Evolutionary conservation across 2,329 filamentous ascomycete genomes (phyloP), one percentile per base, ranked within the genome.

Genomic region (Venturia aucupariae): DNA sequence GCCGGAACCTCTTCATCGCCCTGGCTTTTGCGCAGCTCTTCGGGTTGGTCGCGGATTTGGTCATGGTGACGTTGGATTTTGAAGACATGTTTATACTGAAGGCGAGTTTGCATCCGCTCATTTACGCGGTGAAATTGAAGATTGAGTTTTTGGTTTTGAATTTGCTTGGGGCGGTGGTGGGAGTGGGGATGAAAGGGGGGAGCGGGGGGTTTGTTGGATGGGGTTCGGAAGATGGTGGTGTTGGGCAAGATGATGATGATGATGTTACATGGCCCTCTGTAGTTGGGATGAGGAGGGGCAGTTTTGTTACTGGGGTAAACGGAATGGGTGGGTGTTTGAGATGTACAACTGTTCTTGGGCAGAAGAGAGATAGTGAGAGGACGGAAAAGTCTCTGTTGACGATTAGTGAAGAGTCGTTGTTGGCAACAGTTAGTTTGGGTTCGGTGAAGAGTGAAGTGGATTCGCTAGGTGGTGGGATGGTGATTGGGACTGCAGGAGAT

Each of bases 111-210:
- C 62, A 64, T 44, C 62, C 62, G n/a, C 41, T 64, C 8, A 64
- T 64, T 10, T 64, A 57, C 32, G 62, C 62, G 13, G 30, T 64
- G 4, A 64, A 64, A 27, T 22, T 64, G 15, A 64, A 64, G 48
- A 64, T 64, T 38, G 62, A 64, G 46, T 64, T 64, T 44, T 24
- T 64, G 27, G 62, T 64, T 17, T 35, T 64, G 46, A 60, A 64
- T 32, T 19, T 35, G 62, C 30, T 64, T 27, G n/a, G 27, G 15
- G 17, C n/a, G 6, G 44, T 48, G 10, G 44, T 48, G n/a, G n/a
- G n/a, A n/a, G n/a, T 24, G 22, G 44, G 44, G 44, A 8, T n/a
- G 4, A 24, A 17, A n/a, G 44, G 5, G 17, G 13, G 6, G 42
- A 15, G 42, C 13, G 44, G 17, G 1, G 44, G 44, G 22, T 48